Evolutionary conservation across 2,329 filamentous ascomycete species (phyloP), one percentile per base, ranked within the genome.

Genomic region (Colletotrichum orchidophilum): DNA sequence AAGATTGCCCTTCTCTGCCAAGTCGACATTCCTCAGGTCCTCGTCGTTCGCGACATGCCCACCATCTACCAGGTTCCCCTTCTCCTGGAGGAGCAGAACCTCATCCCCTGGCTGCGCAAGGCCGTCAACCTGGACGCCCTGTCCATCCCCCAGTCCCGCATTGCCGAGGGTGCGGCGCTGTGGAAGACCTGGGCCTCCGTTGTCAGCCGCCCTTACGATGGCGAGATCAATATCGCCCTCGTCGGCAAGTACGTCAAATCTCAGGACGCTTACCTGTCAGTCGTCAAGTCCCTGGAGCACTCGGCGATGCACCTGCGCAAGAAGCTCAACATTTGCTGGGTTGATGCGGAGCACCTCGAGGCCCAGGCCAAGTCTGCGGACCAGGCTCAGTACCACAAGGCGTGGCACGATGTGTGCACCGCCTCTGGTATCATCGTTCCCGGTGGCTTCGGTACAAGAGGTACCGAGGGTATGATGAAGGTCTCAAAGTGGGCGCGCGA

Each of bases 51-150:
- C 75, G 93, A 98, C 80, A 94, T 98, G 82, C 87, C 92, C 24
- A 95, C 95, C 13, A 97, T 94, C 63, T 99, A 99, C 83, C 95
- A 97, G 75, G 96, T 98, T 3, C 96, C 96, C 1, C 87, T 98
- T n/a, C 92, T 98, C 27, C 91, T 98, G 15, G 90, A 96, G 76
- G 87, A 95, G 75, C 94, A 98, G 83, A 90, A 91, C 27, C 86
- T 98, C 2, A 84, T 96, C 9, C 81, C 86, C 13, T 87, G 90
- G n/a, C 85, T 98, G 65, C 87, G 86, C 46, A 83, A 87, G 21
- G 87, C 90, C 21, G 86, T 98, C 35, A 86, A 87, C 42, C 87
- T 97, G 12, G 88, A 93, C 72, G 80, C 83, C 21, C 77, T 92
- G 57, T 76, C 79, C 12, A 86, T 90, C 60, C 77, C 90, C 1